These are phyloP conservation scores for Allium sativum DNA, from an alignment of 106 monocot species.

Conservation along the genomic window DNA sequence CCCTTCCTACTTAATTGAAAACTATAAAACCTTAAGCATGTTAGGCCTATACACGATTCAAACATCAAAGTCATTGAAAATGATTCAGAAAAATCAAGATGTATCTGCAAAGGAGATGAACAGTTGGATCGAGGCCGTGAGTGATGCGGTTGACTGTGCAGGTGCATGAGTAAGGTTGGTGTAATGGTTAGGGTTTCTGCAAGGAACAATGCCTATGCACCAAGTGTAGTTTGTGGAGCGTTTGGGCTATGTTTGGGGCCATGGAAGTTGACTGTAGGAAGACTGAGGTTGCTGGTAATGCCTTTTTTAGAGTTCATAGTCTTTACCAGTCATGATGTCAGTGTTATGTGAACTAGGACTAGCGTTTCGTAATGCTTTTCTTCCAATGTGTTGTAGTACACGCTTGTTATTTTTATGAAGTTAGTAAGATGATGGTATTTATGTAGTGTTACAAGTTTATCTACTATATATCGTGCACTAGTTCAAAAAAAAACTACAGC, in stretches of 20 bases:
- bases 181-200: slow-evolving; percentile 33
- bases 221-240: slow-evolving; percentile 36
- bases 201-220: slow-evolving; percentile 22
- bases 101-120: slow-evolving; percentile 25
- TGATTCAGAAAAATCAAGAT: slow-evolving; percentile 19
- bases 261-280: slow-evolving; percentile 9
- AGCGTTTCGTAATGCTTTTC: too few relatives aligned
- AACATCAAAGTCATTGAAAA: slow-evolving; percentile 24
- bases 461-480: too few relatives aligned
- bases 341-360: too few relatives aligned
- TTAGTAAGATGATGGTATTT: too few relatives aligned
- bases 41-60: slow-evolving; percentile 37
- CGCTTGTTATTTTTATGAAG: too few relatives aligned
- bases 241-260: slow-evolving; percentile 41
- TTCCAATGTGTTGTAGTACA: too few relatives aligned
- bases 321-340: too few relatives aligned
- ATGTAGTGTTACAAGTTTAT: too few relatives aligned
- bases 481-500: too few relatives aligned
- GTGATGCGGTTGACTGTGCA: slow-evolving; percentile 18
- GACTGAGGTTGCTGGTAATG: slow-evolving; percentile 1
- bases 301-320: slow-evolving; percentile 3
- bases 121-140: slow-evolving; percentile 6
- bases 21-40: slow-evolving; percentile 34
- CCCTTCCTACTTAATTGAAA: slow-evolving; percentile 50
- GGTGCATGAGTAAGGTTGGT: slow-evolving; percentile 21